Evolutionary conservation across 179 eudicot species (phyloP).

Genomic region (Sideroxylon spinosum): DNA sequence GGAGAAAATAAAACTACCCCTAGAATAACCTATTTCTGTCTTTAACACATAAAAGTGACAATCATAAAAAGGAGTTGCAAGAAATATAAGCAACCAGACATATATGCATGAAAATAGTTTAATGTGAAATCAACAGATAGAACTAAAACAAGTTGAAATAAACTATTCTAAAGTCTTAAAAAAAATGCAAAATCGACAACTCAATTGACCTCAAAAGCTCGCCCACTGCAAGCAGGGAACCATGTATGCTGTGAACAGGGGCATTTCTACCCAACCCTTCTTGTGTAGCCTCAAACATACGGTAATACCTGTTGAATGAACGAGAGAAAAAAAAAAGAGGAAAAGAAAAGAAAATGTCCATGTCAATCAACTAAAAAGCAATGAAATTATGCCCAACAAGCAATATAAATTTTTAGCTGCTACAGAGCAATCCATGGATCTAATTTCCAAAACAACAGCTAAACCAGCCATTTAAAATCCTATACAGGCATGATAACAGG

Average conservation of each 20-base stretch:
- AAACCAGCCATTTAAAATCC: not conserved
- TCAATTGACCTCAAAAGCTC: constrained; percentile 81
- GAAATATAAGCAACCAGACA: not conserved
- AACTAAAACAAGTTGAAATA: constrained; percentile 9
- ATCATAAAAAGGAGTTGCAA: not conserved
- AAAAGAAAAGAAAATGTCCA: not conserved
- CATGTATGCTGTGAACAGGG: constrained; percentile 94
- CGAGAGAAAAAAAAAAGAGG: not conserved
- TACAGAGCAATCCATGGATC: not conserved
- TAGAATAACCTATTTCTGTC: not conserved
- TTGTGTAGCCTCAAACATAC: constrained; percentile 98
- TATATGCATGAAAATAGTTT: constrained; percentile 11
- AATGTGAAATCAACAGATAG: not conserved
- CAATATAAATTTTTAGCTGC: not conserved
- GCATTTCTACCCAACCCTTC: constrained; percentile 92
- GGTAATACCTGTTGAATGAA: constrained; percentile 67
- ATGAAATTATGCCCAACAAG: not conserved
- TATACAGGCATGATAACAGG: not conserved
- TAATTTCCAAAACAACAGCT: not conserved
- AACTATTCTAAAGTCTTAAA: not conserved
- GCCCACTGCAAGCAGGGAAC: constrained; percentile 96
- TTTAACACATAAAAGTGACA: not conserved
- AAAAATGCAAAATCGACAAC: constrained; percentile 7
- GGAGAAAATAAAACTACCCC: not conserved
- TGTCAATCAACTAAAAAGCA: not conserved